A percentile compares a stretch with the other conserved stretches of the same genome.
Evolutionary conservation across 768 basidiomycete species (phyloP).

Genomic region (Lactifluus piperatus): DNA sequence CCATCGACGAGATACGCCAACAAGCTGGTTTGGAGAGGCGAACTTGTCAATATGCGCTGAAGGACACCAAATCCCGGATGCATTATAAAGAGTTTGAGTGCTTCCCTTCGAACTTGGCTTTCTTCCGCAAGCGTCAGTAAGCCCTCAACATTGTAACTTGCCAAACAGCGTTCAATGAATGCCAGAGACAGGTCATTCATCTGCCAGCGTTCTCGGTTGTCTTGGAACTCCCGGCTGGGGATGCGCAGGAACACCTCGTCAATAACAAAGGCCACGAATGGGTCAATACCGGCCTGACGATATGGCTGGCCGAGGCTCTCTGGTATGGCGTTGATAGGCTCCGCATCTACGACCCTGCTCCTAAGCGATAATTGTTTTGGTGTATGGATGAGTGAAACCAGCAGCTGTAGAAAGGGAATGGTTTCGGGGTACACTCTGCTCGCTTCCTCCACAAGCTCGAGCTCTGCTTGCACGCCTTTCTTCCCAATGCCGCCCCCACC

Average conservation of each 20-base stretch:
- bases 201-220: conserved; percentile 73
- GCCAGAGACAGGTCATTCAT: conserved; percentile 78
- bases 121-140: conserved; percentile 53
- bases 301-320: conserved; percentile 75
- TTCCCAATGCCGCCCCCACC: conserved; percentile 42
- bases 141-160: conserved; percentile 71
- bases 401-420: conserved; percentile 76
- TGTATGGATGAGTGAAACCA: conserved; percentile 77
- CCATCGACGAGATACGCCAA: conserved; percentile 79
- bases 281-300: conserved; percentile 69
- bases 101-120: conserved; percentile 41
- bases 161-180: conserved; percentile 78
- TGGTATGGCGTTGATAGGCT: conserved; percentile 66
- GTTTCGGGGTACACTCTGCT: conserved; percentile 81
- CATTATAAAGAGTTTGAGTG: conserved; percentile 45
- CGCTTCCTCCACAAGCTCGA: conserved; percentile 79
- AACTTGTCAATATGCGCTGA: conserved; percentile 64
- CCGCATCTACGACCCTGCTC: conserved; percentile 49
- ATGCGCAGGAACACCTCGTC: conserved; percentile 84
- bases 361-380: conserved; percentile 61
- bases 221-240: conserved; percentile 62
- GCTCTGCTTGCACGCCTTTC: conserved; percentile 77
- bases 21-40: conserved; percentile 62
- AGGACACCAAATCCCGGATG: conserved; percentile 89
- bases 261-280: conserved; percentile 79